Evolutionary conservation across 2,329 filamentous ascomycete species (phyloP).

Genomic region (Pseudocercospora pini-densiflorae): DNA sequence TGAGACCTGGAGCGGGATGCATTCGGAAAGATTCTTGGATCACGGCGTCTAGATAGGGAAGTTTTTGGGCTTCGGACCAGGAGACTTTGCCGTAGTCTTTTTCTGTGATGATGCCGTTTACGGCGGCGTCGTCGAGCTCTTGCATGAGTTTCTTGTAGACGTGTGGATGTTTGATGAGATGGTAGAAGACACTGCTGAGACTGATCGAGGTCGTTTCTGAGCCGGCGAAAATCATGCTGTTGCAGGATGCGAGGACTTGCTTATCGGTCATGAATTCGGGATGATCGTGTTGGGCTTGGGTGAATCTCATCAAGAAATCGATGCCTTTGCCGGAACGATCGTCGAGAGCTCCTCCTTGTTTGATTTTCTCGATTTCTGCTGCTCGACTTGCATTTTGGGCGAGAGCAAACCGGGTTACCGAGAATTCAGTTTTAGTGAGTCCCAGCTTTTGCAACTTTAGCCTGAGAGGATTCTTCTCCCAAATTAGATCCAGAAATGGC

Average conservation of each 20-base stretch:
- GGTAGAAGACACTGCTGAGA: slow-evolving; percentile 73
- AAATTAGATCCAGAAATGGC: slow-evolving; percentile 69
- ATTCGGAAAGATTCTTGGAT: slow-evolving; percentile 79
- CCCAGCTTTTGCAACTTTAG: slow-evolving; percentile 70
- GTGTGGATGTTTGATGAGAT: slow-evolving; percentile 66
- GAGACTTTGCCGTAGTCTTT: slow-evolving; percentile 63
- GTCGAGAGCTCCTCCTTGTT: slow-evolving; percentile 43
- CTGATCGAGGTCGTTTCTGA: slow-evolving; percentile 81
- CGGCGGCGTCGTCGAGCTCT: slow-evolving; percentile 67
- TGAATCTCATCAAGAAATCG: slow-evolving; percentile 74
- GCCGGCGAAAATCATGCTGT: slow-evolving; percentile 70
- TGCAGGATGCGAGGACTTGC: slow-evolving; percentile 71
- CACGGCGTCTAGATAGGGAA: slow-evolving; percentile 77
- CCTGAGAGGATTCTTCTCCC: slow-evolving; percentile 76
- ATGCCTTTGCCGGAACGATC: slow-evolving; percentile 47
- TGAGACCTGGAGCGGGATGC: slow-evolving; percentile 74
- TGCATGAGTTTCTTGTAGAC: slow-evolving; percentile 60
- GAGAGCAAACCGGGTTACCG: slow-evolving; percentile 73
- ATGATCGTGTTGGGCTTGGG: slow-evolving; percentile 68
- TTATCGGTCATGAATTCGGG: slow-evolving; percentile 74
- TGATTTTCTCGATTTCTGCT: slow-evolving; percentile 55
- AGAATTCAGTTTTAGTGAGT: slow-evolving; percentile 70
- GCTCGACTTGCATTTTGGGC: slow-evolving; percentile 69
- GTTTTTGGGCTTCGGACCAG: slow-evolving; percentile 69
- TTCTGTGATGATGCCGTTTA: slow-evolving; percentile 52